A percentile compares a stretch with the other conserved stretches of the same genome.
Conservation (phyloP, 306 rosid species). For the Medicago lupulina region DNA sequence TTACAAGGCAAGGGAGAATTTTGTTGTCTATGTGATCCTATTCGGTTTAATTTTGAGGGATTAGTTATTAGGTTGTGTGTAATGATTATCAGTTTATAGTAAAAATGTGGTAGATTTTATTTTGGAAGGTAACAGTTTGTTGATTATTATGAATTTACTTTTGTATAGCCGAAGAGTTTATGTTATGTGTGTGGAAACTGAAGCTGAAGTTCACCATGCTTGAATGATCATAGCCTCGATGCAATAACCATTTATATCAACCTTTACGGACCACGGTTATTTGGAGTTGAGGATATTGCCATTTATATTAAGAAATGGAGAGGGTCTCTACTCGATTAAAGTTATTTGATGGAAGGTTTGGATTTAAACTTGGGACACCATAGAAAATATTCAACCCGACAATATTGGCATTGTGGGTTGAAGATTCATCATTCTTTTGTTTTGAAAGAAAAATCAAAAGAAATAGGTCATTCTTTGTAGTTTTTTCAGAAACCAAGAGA, state of each 20-base stretch:
- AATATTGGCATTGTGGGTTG: too few species aligned
- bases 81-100: not conserved
- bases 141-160: not conserved
- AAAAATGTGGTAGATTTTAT: not conserved
- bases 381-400: too few species aligned
- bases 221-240: too few species aligned
- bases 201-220: slow-evolving; percentile 20
- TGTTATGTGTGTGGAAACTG: slow-evolving; percentile 2
- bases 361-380: too few species aligned
- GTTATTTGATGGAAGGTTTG: too few species aligned
- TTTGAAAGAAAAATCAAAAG: too few species aligned
- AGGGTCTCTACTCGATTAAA: too few species aligned
- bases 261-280: not conserved
- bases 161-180: not conserved
- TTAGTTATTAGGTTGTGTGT: not conserved
- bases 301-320: too few species aligned
- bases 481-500: too few species aligned
- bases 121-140: not conserved
- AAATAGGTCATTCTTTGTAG: too few species aligned
- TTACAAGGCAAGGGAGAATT: not conserved
- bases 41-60: not conserved
- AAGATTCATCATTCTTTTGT: too few species aligned
- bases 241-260: not conserved
- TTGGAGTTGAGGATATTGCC: too few species aligned
- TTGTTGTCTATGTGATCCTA: not conserved